phyloP scores from a whole-genome alignment of 2,329 filamentous ascomycete species.

The Ceratocystis huliohia region DNA sequence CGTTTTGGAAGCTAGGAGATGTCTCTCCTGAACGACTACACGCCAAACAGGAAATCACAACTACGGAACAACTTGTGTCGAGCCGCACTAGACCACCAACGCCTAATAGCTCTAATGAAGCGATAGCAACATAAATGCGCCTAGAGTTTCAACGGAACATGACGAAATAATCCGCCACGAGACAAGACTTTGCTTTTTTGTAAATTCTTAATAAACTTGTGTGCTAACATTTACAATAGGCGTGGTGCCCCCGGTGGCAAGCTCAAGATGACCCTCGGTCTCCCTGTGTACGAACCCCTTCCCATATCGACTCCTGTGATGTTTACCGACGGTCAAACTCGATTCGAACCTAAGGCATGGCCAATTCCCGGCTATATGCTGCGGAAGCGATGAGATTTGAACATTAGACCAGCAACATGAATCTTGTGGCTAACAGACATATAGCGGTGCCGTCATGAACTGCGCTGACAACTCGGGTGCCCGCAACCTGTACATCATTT shows the following conservation, averaged over 20 bases:
- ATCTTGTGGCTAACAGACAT: conserved; percentile 17
- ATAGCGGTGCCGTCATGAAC: conserved; percentile 97
- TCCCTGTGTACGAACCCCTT: conserved; percentile 70
- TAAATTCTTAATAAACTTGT: conserved; percentile 24
- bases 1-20: neutral
- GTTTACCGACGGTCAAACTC: too few species aligned
- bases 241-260: conserved; percentile 98
- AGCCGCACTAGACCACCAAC: neutral
- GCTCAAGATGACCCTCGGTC: conserved; percentile 99
- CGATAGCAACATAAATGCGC: neutral
- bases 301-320: neutral
- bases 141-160: neutral
- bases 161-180: conserved; percentile 13
- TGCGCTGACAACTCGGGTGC: conserved; percentile 99
- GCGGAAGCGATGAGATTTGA: conserved; percentile 21
- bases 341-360: conserved; percentile 14
- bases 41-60: too few species aligned
- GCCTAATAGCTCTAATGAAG: neutral
- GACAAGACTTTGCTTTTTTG: conserved; percentile 9
- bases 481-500: conserved; percentile 99
- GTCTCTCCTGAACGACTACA: neutral
- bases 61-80: too few species aligned
- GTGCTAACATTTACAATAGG: conserved; percentile 34
- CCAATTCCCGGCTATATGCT: neutral
- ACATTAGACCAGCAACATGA: conserved; percentile 1